phyloP scores from a whole-genome alignment of 257 asterid genomes.

The Penstemon newberryi region DNA sequence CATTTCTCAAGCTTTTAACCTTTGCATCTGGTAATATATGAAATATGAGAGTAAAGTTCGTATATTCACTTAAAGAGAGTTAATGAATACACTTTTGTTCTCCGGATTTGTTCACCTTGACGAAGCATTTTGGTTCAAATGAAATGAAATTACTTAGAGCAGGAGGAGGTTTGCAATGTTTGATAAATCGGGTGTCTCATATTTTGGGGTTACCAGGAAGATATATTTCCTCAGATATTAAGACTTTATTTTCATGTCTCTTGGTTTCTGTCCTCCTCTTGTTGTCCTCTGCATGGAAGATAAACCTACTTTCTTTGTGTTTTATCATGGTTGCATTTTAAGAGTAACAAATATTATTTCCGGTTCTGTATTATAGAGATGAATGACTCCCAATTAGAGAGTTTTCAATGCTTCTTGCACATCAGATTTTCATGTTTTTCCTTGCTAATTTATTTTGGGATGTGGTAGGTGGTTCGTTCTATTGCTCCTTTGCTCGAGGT shows the following conservation, averaged over 20 bases:
- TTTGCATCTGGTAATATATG: constrained; percentile 13
- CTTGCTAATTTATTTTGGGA: constrained; percentile 22
- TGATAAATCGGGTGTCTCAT: constrained; percentile 10
- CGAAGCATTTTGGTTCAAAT: not conserved
- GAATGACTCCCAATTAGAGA: constrained; percentile 7
- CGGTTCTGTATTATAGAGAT: constrained; percentile 11
- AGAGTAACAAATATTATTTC: not conserved
- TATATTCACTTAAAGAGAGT: constrained; percentile 1
- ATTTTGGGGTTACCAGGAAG: constrained; percentile 8
- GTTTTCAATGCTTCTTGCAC: not conserved
- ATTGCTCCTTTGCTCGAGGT: constrained; percentile 75
- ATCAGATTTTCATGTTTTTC: constrained; percentile 4
- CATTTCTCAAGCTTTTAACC: not conserved
- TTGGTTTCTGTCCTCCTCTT: constrained; percentile 13
- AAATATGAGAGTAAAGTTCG: not conserved
- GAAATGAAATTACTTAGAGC: constrained; percentile 1
- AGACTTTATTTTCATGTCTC: constrained; percentile 1
- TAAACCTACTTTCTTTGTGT: not conserved
- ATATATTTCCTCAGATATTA: not conserved
- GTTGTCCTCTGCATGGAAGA: constrained; percentile 15
- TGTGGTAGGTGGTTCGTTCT: constrained; percentile 84
- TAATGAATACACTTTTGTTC: not conserved
- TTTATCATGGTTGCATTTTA: constrained; percentile 11
- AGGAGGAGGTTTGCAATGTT: not conserved
- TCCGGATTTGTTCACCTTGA: constrained; percentile 1